phyloP scores from a whole-genome alignment of 805 yeast species.

The Spathaspora sp. region DNA sequence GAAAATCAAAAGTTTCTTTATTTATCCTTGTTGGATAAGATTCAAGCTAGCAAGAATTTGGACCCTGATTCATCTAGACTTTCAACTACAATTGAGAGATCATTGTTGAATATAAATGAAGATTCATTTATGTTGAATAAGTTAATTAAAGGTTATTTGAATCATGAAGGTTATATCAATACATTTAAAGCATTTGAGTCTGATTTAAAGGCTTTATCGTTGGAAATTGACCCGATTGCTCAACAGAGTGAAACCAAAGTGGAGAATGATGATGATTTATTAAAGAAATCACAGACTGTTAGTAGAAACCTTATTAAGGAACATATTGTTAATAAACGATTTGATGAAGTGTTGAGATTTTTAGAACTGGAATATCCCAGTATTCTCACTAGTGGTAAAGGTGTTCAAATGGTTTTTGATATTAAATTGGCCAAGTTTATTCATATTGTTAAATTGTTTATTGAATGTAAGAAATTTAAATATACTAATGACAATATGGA shows the following conservation, averaged over 20 bases:
- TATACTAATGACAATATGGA: slow-evolving; percentile 4
- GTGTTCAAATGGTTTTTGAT: slow-evolving; percentile 19
- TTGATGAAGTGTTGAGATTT: slow-evolving; percentile 19
- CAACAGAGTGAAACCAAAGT: background rate
- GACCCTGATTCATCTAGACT: slow-evolving; percentile 1
- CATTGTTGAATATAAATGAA: slow-evolving; percentile 21
- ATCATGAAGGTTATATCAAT: slow-evolving; percentile 35
- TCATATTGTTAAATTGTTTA: slow-evolving; percentile 16
- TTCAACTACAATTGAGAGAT: slow-evolving; percentile 12
- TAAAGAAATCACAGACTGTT: slow-evolving; percentile 17
- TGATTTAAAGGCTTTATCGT: slow-evolving; percentile 24
- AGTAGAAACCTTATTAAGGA: slow-evolving; percentile 22
- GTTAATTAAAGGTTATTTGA: slow-evolving; percentile 35
- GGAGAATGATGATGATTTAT: slow-evolving; percentile 9
- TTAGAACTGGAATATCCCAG: slow-evolving; percentile 16
- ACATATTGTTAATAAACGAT: slow-evolving; percentile 18
- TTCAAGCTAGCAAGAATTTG: slow-evolving; percentile 6
- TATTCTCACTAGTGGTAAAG: slow-evolving; percentile 10
- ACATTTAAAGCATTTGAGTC: slow-evolving; percentile 30
- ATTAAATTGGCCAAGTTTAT: slow-evolving; percentile 23
- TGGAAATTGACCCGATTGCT: slow-evolving; percentile 6
- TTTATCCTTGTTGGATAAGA: slow-evolving; percentile 16
- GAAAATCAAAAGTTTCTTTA: slow-evolving; percentile 19
- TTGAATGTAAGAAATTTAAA: slow-evolving; percentile 12
- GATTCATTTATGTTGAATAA: slow-evolving; percentile 25